Evolutionary conservation across 345 rosid species (phyloP).

Genomic region (Populus pruinosa): DNA sequence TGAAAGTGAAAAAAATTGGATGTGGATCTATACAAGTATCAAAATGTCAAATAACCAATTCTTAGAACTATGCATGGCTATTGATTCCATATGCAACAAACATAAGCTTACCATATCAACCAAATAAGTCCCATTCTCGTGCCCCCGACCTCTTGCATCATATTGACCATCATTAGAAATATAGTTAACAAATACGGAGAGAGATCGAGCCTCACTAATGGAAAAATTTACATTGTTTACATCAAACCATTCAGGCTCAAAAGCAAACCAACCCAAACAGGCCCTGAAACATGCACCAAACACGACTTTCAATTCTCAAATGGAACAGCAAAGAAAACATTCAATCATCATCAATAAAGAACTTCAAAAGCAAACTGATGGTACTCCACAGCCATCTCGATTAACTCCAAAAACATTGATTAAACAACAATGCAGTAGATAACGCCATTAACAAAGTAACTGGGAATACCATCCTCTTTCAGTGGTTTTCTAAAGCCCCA

Average conservation of each 20-base stretch:
- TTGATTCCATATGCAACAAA: neutral
- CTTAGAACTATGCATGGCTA: neutral
- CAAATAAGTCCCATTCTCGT: conserved; percentile 53
- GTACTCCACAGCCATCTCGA: neutral
- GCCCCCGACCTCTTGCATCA: conserved; percentile 57
- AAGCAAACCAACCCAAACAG: conserved; percentile 96
- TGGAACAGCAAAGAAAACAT: neutral
- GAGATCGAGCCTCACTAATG: conserved; percentile 81
- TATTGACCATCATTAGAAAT: conserved; percentile 66
- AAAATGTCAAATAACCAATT: neutral
- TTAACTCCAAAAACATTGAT: neutral
- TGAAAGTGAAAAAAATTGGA: neutral
- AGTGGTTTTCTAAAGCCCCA: neutral
- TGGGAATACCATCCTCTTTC: neutral
- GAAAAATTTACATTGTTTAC: conserved; percentile 59
- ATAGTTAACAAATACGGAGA: conserved; percentile 74
- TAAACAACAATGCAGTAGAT: neutral
- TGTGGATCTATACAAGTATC: neutral
- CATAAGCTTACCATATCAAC: conserved; percentile 56
- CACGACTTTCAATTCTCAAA: conserved; percentile 21
- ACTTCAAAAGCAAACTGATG: neutral
- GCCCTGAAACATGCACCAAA: conserved; percentile 55
- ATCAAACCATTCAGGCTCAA: conserved; percentile 90
- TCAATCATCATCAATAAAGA: neutral
- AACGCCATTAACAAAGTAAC: neutral